phyloP scores from a whole-genome alignment of 306 rosid genomes.

The Macrotyloma uniflorum region DNA sequence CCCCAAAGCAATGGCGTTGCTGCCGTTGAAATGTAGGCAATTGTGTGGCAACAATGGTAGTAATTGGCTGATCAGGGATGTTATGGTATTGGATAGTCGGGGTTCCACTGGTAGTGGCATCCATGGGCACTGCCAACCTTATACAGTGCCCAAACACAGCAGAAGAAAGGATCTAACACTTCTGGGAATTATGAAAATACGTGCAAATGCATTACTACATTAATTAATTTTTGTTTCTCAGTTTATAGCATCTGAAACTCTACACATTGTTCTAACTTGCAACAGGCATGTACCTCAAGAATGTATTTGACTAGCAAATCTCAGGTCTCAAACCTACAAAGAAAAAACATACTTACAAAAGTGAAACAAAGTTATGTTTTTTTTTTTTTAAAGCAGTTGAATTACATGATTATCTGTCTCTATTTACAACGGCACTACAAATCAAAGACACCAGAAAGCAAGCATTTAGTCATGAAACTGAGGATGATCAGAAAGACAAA shows the following conservation, averaged over 20 bases:
- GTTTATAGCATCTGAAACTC: slow-evolving; percentile 35
- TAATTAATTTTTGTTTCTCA: slow-evolving; percentile 39
- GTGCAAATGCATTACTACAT: slow-evolving; percentile 47
- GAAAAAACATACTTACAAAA: slow-evolving; percentile 23
- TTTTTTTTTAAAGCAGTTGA: neutral
- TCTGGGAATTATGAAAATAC: slow-evolving; percentile 57
- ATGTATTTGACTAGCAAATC: slow-evolving; percentile 62
- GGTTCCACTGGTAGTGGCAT: slow-evolving; percentile 75
- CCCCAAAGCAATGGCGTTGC: slow-evolving; percentile 73
- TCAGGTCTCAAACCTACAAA: slow-evolving; percentile 80
- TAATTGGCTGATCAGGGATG: slow-evolving; percentile 74
- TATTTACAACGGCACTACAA: slow-evolving; percentile 28
- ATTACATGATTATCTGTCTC: slow-evolving; percentile 34
- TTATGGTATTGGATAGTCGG: slow-evolving; percentile 70
- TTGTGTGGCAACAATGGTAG: slow-evolving; percentile 57
- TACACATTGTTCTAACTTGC: neutral
- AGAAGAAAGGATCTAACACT: slow-evolving; percentile 39
- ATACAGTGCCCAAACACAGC: slow-evolving; percentile 73
- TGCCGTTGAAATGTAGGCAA: slow-evolving; percentile 60
- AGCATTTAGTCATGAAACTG: slow-evolving; percentile 24
- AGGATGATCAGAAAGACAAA: slow-evolving; percentile 16
- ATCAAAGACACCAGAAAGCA: slow-evolving; percentile 34
- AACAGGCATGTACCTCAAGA: slow-evolving; percentile 34
- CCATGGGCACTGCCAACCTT: slow-evolving; percentile 85
- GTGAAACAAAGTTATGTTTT: slow-evolving; percentile 31